Evolutionary conservation across 352 stramenopile species (phyloP).

Genomic region (Pythium phragmiticola): DNA sequence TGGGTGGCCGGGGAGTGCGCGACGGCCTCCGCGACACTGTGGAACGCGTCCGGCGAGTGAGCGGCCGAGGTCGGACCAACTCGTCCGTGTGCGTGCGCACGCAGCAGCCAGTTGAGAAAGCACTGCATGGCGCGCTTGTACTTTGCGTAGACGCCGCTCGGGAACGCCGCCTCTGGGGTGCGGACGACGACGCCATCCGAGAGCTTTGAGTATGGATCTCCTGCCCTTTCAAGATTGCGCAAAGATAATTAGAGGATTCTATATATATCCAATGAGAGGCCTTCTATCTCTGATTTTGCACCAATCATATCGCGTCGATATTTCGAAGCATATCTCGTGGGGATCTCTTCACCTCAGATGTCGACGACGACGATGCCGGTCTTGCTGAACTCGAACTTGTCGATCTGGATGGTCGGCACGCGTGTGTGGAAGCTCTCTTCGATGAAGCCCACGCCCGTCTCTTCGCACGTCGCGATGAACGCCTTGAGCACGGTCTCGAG

Average conservation of each 20-base stretch:
- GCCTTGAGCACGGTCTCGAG: slow-evolving; percentile 13
- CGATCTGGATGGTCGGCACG: slow-evolving; percentile 22
- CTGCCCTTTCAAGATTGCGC: background rate
- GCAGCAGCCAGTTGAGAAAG: slow-evolving; percentile 18
- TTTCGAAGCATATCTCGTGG: background rate
- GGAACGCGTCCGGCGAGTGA: slow-evolving; percentile 1
- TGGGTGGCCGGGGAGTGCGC: background rate
- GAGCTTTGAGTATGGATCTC: background rate
- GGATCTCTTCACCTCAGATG: background rate
- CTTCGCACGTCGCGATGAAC: slow-evolving; percentile 8
- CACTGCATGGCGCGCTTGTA: slow-evolving; percentile 22
- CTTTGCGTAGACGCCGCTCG: slow-evolving; percentile 10
- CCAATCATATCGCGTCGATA: background rate
- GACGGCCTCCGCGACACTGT: slow-evolving; percentile 5
- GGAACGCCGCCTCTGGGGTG: background rate
- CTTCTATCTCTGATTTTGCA: background rate
- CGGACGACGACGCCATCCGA: background rate
- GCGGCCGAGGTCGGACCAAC: background rate
- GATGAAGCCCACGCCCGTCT: slow-evolving; percentile 18
- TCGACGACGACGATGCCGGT: slow-evolving; percentile 14
- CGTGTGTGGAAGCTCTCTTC: slow-evolving; percentile 17
- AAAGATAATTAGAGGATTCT: background rate
- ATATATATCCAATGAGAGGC: background rate
- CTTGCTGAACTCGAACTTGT: slow-evolving; percentile 22
- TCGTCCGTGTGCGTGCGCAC: background rate